phyloP scores from a whole-genome alignment of 2,329 filamentous ascomycete species.

The Fusarium camptoceras region DNA sequence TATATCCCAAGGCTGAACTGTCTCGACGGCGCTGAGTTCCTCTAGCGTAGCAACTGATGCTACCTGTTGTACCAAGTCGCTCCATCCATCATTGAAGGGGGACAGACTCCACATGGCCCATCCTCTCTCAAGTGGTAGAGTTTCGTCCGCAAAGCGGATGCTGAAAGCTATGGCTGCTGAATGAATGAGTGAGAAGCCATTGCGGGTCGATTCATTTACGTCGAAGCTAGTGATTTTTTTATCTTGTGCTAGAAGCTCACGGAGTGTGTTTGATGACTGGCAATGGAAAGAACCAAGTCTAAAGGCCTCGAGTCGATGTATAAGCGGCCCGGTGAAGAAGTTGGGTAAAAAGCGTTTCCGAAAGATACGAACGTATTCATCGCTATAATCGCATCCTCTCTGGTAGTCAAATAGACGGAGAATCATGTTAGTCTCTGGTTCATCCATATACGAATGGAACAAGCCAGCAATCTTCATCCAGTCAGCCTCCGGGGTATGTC shows the following conservation, averaged over 20 bases:
- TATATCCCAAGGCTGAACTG: conserved; percentile 32
- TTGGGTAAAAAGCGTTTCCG: conserved; percentile 33
- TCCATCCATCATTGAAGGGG: conserved; percentile 10
- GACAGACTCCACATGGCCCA: no score
- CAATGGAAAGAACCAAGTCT: conserved; percentile 37
- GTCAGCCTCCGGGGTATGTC: not conserved
- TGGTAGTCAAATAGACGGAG: conserved; percentile 36
- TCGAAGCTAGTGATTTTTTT: not conserved
- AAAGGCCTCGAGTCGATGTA: conserved; percentile 41
- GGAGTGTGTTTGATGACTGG: rapidly evolving
- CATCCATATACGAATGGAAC: conserved; percentile 39
- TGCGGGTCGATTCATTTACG: conserved; percentile 22
- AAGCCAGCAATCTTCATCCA: conserved; percentile 22
- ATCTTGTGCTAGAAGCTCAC: conserved; percentile 20
- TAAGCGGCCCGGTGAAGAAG: conserved; percentile 9
- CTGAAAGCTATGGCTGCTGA: conserved; percentile 40
- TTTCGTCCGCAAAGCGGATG: conserved; percentile 32
- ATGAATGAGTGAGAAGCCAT: conserved; percentile 42
- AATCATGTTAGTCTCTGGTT: conserved; percentile 23
- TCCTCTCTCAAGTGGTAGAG: not conserved
- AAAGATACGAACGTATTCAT: conserved; percentile 25
- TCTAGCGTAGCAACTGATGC: not conserved
- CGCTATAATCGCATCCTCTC: not conserved
- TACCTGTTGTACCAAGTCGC: not conserved
- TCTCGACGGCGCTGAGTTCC: conserved; percentile 37